Evolutionary conservation across 768 basidiomycete species (phyloP), one percentile per base, ranked within the genome.

Genomic region (Tricholoma bakamatsutake): DNA sequence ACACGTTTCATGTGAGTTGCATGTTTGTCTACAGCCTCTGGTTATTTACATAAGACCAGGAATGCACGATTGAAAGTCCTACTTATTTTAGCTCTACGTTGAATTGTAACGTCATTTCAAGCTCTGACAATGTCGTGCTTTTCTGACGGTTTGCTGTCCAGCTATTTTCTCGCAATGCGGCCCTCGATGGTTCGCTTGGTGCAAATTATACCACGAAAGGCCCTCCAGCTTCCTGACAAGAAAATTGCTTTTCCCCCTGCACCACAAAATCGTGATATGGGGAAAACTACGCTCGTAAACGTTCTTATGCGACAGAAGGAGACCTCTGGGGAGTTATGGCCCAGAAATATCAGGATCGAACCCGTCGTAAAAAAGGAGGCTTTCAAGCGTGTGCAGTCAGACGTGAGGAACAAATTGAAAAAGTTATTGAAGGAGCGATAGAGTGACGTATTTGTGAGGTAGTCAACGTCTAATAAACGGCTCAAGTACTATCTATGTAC

Each of bases 321-420:
- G 45, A 56, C 60, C 15, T 68, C 72, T 28, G 75, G 73, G 7
- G 59, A 66, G 4, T 48, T 56, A 0, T 79, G 77, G 77, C 78
- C 78, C 6, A 53, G 59, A n/a, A 79, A 79, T 62, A 69, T 79
- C 50, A 70, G 77, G 30, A 67, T 79, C 40, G 78, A 79, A 59
- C 74, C 71, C 10, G 69, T 72, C 46, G 62, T 77, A 28, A 77
- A 73, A 65, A 76, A 71, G 60, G 67, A 69, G 37, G 67, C 61
- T 15, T 73, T 76, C 49, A 71, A 69, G 52, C 65, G 61, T 39
- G 75, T 78, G 15, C 65, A 70, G 50, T 69, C 73, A 2, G 70
- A 71, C 45, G 61, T 76, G 13, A 67, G 76, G 58, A 68, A 66
- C 2, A 62, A 66, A 37, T 56, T 77, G 60, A 77, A 73, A 65